These are phyloP conservation scores for Podospora sp. DNA, from an alignment of 495 filamentous ascomycete species.

Conservation along the genomic window DNA sequence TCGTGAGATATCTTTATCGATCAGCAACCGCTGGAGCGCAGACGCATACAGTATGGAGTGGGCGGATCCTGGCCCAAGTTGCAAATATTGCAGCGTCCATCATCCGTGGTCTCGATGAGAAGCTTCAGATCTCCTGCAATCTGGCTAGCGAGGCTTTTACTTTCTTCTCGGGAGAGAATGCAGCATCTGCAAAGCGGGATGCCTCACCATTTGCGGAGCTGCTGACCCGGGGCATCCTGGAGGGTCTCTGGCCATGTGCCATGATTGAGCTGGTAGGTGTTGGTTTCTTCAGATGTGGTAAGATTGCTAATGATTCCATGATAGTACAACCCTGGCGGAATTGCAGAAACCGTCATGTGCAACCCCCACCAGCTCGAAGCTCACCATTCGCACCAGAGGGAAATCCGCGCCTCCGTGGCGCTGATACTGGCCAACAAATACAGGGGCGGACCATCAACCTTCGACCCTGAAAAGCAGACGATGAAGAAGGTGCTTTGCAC, in stretches of 20 bases:
- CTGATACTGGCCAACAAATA: conserved; percentile 42
- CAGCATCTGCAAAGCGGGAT: background rate
- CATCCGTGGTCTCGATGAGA: conserved; percentile 30
- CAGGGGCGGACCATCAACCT: conserved; percentile 32
- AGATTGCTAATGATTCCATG: conserved; percentile 17
- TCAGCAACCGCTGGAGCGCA: conserved; percentile 17
- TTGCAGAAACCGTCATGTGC: conserved; percentile 32
- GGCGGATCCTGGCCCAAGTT: conserved; percentile 29
- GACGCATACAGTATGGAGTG: conserved; percentile 27
- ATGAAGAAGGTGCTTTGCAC: conserved; percentile 28
- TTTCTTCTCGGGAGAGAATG: conserved; percentile 30
- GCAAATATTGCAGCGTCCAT: conserved; percentile 36
- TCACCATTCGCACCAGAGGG: conserved; percentile 15
- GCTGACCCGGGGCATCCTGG: conserved; percentile 47
- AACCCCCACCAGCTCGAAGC: conserved; percentile 22
- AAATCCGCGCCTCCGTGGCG: conserved; percentile 35
- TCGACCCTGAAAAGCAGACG: conserved; percentile 31
- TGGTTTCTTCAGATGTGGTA: background rate
- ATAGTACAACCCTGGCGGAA: conserved; percentile 32
- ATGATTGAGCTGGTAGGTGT: conserved; percentile 41
- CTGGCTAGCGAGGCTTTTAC: conserved; percentile 38
- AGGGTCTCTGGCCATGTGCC: conserved; percentile 46
- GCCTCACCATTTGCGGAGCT: conserved; percentile 16
- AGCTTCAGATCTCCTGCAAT: conserved; percentile 31
- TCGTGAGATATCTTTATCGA: conserved; percentile 30